A percentile compares a stretch with the other conserved stretches of the same genome.
Conservation (phyloP, 306 rosid genomes). For the Gynostemma pentaphyllum region DNA sequence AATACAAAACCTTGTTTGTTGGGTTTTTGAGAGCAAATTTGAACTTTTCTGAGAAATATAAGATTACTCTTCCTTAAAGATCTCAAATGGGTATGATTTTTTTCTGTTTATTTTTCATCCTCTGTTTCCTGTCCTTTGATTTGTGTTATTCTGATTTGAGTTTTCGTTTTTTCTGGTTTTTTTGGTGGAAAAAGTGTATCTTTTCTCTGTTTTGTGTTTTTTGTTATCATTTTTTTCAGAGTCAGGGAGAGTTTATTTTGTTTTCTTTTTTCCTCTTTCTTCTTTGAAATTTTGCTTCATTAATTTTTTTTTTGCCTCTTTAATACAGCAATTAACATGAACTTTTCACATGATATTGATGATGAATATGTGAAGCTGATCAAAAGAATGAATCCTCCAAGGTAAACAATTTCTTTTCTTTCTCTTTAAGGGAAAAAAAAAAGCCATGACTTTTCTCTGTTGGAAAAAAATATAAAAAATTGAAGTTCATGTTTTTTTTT, state of each 20-base stretch:
- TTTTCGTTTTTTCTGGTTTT: not conserved
- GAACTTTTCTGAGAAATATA: not conserved
- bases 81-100: conserved; percentile 7
- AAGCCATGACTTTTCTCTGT: not conserved
- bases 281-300: not conserved
- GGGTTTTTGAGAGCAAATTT: not conserved
- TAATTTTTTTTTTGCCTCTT: not conserved
- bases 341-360: conserved; percentile 69
- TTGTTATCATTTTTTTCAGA: conserved; percentile 1
- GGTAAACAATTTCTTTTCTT: conserved; percentile 14
- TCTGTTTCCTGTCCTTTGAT: not conserved
- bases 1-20: not conserved
- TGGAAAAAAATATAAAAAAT: conserved; percentile 10
- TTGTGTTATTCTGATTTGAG: not conserved
- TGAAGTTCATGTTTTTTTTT: conserved; percentile 11
- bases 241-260: no score
- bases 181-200: not conserved
- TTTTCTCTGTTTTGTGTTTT: not conserved
- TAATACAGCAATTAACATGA: conserved; percentile 55
- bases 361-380: conserved; percentile 84
- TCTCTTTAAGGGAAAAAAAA: conserved; percentile 8
- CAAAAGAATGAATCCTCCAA: conserved; percentile 88
- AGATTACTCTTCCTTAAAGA: not conserved
- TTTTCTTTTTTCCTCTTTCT: not conserved
- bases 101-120: not conserved